phyloP scores from a whole-genome alignment of 805 yeast species.

The Metschnikowia vanudenii region DNA sequence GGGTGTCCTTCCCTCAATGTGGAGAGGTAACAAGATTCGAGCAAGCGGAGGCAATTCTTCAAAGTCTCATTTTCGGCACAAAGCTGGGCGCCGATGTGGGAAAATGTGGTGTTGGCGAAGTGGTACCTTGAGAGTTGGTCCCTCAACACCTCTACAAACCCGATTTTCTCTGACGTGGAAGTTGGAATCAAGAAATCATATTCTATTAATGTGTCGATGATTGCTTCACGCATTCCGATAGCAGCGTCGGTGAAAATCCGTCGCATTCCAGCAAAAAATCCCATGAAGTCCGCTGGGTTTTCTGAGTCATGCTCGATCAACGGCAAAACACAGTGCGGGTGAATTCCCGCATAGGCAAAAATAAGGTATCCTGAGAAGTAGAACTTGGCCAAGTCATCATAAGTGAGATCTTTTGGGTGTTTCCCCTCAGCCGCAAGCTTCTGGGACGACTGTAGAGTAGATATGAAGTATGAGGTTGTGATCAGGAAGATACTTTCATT shows the following conservation, averaged over 20 bases:
- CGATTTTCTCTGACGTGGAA: conserved; percentile 3
- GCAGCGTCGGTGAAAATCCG: conserved; percentile 5
- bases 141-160: conserved; percentile 10
- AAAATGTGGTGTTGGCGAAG: conserved; percentile 5
- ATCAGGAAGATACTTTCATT: conserved; percentile 17
- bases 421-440: conserved; percentile 6
- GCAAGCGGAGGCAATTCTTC: conserved; percentile 9
- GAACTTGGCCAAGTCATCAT: conserved; percentile 9
- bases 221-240: conserved; percentile 6
- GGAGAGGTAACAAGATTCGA: conserved; percentile 17
- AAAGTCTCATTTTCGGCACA: conserved; percentile 12
- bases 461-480: conserved; percentile 26
- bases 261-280: conserved; percentile 13
- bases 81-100: conserved; percentile 11
- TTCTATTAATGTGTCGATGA: conserved; percentile 7
- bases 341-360: conserved; percentile 32
- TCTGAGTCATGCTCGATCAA: conserved; percentile 24
- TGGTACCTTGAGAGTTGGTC: conserved; percentile 5
- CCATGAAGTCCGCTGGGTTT: conserved; percentile 23
- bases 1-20: conserved; percentile 25
- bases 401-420: not conserved
- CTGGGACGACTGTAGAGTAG: conserved; percentile 14
- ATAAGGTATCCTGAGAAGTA: conserved; percentile 21
- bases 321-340: conserved; percentile 31
- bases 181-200: conserved; percentile 3